Conservation (phyloP, 768 basidiomycete genomes). For the Cyathus striatus region DNA sequence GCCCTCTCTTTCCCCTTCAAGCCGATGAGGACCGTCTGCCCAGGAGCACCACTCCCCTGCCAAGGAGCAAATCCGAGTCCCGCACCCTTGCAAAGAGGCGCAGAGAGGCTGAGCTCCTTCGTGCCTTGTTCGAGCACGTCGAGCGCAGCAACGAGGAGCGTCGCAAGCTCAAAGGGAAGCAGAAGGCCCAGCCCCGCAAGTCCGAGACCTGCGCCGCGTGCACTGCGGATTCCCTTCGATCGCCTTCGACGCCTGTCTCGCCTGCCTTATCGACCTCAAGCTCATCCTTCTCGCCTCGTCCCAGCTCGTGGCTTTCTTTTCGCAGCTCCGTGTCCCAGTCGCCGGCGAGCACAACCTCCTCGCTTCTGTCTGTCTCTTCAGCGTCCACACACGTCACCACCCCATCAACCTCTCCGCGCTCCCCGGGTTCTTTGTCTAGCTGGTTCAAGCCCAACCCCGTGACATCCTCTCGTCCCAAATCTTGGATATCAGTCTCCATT, state of each 20-base stretch:
- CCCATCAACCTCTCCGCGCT: conserved; percentile 22
- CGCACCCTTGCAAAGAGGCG: conserved; percentile 13
- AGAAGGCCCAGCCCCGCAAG: conserved; percentile 1
- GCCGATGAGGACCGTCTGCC: conserved; percentile 20
- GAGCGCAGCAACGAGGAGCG: conserved; percentile 36
- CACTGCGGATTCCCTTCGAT: conserved; percentile 9
- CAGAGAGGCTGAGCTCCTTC: conserved; percentile 31
- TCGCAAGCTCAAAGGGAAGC: conserved; percentile 30
- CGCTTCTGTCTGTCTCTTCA: conserved; percentile 21
- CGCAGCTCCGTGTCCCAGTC: conserved; percentile 10
- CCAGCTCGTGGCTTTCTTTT: conserved; percentile 7
- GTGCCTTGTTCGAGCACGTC: conserved; percentile 36
- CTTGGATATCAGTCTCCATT: conserved; percentile 8
- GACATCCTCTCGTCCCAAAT: conserved; percentile 15
- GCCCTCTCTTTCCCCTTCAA: conserved; percentile 50
- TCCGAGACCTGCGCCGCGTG: conserved; percentile 14
- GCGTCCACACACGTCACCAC: conserved; percentile 29
- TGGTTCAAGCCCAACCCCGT: conserved; percentile 14
- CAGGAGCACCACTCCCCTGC: conserved; percentile 8
- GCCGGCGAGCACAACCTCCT: conserved; percentile 15
- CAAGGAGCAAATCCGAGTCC: conserved; percentile 8
- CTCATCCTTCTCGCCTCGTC: conserved; percentile 4
- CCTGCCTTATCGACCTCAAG: conserved; percentile 6
- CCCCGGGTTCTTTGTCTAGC: conserved; percentile 6
- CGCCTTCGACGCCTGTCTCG: conserved; percentile 12